Conservation (phyloP, 2,329 filamentous ascomycete genomes). For the Nemania bipapillata region DNA sequence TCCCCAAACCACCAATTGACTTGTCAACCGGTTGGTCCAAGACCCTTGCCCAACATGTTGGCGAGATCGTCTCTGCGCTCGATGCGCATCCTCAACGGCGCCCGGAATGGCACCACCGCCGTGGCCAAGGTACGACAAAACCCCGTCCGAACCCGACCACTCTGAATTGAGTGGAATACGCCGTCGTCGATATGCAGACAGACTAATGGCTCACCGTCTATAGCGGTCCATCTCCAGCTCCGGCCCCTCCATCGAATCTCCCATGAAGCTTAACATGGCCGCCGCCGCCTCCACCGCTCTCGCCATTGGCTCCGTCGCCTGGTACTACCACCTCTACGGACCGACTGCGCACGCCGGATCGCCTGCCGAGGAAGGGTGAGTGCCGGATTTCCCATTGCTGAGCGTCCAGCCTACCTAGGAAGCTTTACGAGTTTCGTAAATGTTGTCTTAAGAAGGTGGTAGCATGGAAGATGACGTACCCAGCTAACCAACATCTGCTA, state of each 20-base stretch:
- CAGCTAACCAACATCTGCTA: slow-evolving; percentile 55
- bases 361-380: slow-evolving; percentile 97
- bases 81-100: slow-evolving; percentile 83
- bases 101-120: slow-evolving; percentile 77
- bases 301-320: slow-evolving; percentile 88
- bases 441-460: neutral
- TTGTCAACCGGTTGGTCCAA: slow-evolving; percentile 50
- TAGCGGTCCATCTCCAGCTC: slow-evolving; percentile 77
- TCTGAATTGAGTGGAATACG: neutral
- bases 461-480: slow-evolving; percentile 24
- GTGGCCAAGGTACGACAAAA: slow-evolving; percentile 76
- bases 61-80: slow-evolving; percentile 90
- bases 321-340: slow-evolving; percentile 98
- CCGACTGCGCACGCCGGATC: slow-evolving; percentile 88
- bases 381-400: slow-evolving; percentile 52
- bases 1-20: slow-evolving; percentile 42
- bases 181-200: slow-evolving; percentile 16
- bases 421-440: neutral
- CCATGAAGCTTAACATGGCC: slow-evolving; percentile 85
- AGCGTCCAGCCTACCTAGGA: neutral
- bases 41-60: slow-evolving; percentile 78
- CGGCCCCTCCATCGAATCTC: slow-evolving; percentile 76
- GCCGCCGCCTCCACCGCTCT: slow-evolving; percentile 86
- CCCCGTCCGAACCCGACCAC: slow-evolving; percentile 17
- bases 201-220: slow-evolving; percentile 33